Evolutionary conservation across 225 moss, liverwort and hornwort species (phyloP), one percentile per base, ranked within the genome.

Genomic region (Bryum argenteum): DNA sequence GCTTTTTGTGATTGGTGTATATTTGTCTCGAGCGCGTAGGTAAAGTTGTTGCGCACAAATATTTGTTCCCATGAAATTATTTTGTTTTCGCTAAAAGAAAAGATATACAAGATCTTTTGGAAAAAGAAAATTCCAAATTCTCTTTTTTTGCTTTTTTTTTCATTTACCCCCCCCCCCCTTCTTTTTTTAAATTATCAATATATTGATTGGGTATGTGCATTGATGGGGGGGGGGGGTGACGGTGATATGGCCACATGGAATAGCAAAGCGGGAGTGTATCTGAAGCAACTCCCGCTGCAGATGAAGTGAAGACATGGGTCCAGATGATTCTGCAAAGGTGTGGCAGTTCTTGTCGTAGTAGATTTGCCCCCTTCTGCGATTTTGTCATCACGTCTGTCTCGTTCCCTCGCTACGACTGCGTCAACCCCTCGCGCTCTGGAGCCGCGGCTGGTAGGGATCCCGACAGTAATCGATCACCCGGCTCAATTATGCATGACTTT

Each of bases 301-400:
- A 58, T 26, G 58, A 80, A 63, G 22, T 13, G 43, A 45, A 69
- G 58, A 58, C 64, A 54, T 68, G 72, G 75, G 77, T 41, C 5
- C 43, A 68, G 44, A 63, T 23, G 63, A 77, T 72, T 68, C 68
- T 52, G 8, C 39, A 17, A 59, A 58, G 44, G 64, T 20, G 68
- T 65, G 77, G 65, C 77, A 65, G 58, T 64, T 33, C 65, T 54
- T 59, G 69, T 69, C 17, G 0, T n/a, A 4, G 69, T 77, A 69
- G 73, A 81, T 81, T 77, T 69, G 69, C 77, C 65, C n/a, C 54
- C 65, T 13, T 64, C 69, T 72, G 76, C 68, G 43, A 22, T 43
- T 77, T 80, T 80, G 76, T 77, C 76, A 68, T 23, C 15, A 11
- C 57, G 51, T 23, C 10, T 68, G 76, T 72, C 80, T 23, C 51